Evolutionary conservation across 495 filamentous ascomycete genomes (phyloP), one percentile per base, ranked within the genome.

Genomic region (Penicillium flavigenum): DNA sequence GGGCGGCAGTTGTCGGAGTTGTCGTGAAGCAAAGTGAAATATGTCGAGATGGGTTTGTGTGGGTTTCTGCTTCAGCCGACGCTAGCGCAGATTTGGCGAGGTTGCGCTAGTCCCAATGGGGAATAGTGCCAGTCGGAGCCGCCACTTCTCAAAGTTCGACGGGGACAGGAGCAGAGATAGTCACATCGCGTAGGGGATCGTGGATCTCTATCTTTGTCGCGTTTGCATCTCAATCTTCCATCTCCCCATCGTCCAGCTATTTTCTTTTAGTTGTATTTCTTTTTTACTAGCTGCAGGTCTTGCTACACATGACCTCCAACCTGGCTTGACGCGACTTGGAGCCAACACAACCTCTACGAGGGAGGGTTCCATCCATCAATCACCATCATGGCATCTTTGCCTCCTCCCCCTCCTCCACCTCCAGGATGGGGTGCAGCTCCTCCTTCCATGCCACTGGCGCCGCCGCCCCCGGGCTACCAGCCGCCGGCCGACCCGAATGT

Each of bases 381-480:
- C 50, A 62, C 74, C 72, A 80, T 63, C 59, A 96, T 96, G 92
- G 88, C 90, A 59, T 90, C 85, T 62, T 71, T 87, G 61, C 86
- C 86, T 62, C 82, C 81, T 63, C 90, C 89, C 54, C 89, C 89
- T 56, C 88, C 90, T 55, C 90, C 90, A 47, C 91, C 90, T 41
- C 88, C 89, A 29, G 88, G 87, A 66, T 86, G 84, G 83, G 76
- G 76, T 56, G 86, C 86, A 58, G 87, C 87, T 59, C 87, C 89
- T 26, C 87, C 89, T 26, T 86, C 90, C 7, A 85, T 89, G 66
- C 82, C 84, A 50, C 77, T 86, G 62, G 88, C 88, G 50, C 91
- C 91, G 56, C 92, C 94, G 48, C 93, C 94, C 20, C 92, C 93
- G 32, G 91, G 92, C 41, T 95, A 92, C 70, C 84, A 86, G 49